Base-by-base conservation (phyloP, 106 monocot genomes). In the Phalaenopsis aphrodite region DNA sequence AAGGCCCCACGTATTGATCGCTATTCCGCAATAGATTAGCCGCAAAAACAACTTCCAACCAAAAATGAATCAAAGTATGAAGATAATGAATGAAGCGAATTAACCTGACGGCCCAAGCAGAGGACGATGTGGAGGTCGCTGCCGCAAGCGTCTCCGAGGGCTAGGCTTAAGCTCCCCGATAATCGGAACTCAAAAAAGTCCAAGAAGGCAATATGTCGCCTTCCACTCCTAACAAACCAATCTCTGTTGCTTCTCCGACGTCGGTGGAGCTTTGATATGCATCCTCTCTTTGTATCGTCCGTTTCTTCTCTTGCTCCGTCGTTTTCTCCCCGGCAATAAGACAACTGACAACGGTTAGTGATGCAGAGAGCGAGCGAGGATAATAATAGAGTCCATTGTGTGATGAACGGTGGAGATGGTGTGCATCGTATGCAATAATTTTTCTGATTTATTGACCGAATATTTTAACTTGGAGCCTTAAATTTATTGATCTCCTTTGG, bases 111-210 rank as follows among this genome's bases (percentile, higher is more conserved):
- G 7, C 81, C 86, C 82, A 84, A 69, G 72, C 78, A 75, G 57
- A 89, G 76, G 67, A 86, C 73, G 17, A 89, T 82, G 73, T 89
- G 86, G 39, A 81, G 84, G 41, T 89, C 89, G 77, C 89, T 89
- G 56, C 81, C 76, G 30, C 71, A 12, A 42, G 79, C 16, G 52
- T 89, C 89, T 7, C 79, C 71, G 45, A 52, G 75, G 49, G 84
- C 86, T 42, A 79, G 64, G 37, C 75, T 30, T 84, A 18, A 56
- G 37, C 8, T 79, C 84, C 75, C 79, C 8, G 12, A 75, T 16
- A 14, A 84, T 42, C 74, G 47, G n/a, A 69, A 84, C 79, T 75
- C 65, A 79, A 30, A 79, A 46, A 3, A 84, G 79, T 3, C 84
- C 84, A 6, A 79, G 3, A 15, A 78, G 30, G n/a, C 67, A 30